phyloP scores from a whole-genome alignment of 2,329 filamentous ascomycete species.

The Colletotrichum musae region DNA sequence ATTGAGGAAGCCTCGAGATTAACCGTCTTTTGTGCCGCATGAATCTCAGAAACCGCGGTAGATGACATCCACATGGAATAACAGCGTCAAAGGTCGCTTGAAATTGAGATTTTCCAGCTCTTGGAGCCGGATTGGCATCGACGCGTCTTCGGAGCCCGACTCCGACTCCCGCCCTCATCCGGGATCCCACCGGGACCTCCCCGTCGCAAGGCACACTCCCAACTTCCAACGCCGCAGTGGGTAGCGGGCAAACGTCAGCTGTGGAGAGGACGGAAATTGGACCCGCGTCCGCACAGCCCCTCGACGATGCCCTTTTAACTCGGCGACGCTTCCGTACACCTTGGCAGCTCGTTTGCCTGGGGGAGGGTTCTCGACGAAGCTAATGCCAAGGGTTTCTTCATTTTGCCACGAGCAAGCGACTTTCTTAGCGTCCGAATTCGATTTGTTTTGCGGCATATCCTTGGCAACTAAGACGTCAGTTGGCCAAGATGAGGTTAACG shows the following conservation, averaged over 20 bases:
- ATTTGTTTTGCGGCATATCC: neutral
- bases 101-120: no score
- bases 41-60: no score
- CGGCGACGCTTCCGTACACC: constrained; percentile 1
- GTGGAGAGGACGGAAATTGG: constrained; percentile 40
- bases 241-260: constrained; percentile 34
- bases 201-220: neutral
- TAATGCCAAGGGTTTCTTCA: constrained; percentile 24
- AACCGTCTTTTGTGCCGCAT: no score
- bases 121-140: no score
- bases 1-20: no score
- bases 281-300: constrained; percentile 33
- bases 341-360: constrained; percentile 14
- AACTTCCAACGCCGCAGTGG: constrained; percentile 12
- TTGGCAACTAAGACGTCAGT: neutral
- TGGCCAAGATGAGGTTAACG: constrained; percentile 23
- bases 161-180: no score
- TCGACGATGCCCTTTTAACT: constrained; percentile 21
- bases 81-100: no score
- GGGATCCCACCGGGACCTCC: neutral
- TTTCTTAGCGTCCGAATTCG: neutral
- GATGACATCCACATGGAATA: no score
- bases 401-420: no score
- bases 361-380: constrained; percentile 10
- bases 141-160: no score